These are phyloP conservation scores for Cystofilobasidium bisporidii DNA, from an alignment of 768 basidiomycete genomes.

Conservation along the genomic window DNA sequence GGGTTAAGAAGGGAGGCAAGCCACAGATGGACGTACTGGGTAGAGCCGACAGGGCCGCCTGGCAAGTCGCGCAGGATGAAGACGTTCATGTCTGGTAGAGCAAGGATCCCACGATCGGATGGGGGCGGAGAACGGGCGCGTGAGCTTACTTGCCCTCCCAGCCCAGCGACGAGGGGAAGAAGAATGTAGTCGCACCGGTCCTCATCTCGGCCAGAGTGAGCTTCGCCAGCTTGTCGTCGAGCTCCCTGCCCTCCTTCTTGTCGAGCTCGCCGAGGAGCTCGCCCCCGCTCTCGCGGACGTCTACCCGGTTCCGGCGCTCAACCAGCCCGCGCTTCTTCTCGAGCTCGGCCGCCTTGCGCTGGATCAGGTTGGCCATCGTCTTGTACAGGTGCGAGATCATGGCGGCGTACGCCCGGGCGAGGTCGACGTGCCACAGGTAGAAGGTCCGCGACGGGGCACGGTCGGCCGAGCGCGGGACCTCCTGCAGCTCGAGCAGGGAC, in stretches of 20 bases:
- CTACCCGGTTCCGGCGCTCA: conserved; percentile 67
- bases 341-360: conserved; percentile 62
- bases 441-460: conserved; percentile 80
- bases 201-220: conserved; percentile 71
- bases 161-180: no score
- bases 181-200: conserved; percentile 39
- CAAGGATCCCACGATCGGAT: no score
- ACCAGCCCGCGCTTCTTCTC: conserved; percentile 66
- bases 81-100: conserved; percentile 60
- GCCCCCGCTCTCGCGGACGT: conserved; percentile 65
- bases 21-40: background rate
- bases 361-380: conserved; percentile 73
- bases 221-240: conserved; percentile 65
- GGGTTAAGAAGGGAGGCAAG: background rate
- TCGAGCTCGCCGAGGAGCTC: conserved; percentile 62
- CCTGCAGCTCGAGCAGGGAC: conserved; percentile 78
- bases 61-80: conserved; percentile 77
- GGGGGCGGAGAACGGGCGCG: background rate
- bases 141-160: no score
- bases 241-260: conserved; percentile 59
- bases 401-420: conserved; percentile 67
- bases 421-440: conserved; percentile 91
- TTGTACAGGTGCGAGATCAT: conserved; percentile 75
- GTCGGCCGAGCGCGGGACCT: conserved; percentile 82
- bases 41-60: conserved; percentile 34